Evolutionary conservation across 2,329 filamentous ascomycete species (phyloP).

Genomic region (Neofusicoccum kwambonambiense): DNA sequence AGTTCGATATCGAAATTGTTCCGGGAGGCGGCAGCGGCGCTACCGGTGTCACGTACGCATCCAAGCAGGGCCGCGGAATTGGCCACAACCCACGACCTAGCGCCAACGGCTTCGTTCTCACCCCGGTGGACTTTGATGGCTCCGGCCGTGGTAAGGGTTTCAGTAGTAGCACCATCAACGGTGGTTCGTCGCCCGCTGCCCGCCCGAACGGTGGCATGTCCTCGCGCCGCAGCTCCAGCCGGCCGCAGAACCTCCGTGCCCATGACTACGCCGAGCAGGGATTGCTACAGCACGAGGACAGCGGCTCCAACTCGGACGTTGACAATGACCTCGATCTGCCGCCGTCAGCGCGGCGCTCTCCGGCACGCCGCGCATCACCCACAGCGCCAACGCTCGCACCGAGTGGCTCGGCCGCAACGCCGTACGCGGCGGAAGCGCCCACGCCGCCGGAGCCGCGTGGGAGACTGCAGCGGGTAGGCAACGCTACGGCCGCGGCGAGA

Average conservation of each 20-base stretch:
- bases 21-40: conserved; percentile 59
- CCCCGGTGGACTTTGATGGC: conserved; percentile 44
- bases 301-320: conserved; percentile 51
- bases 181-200: conserved; percentile 34
- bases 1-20: conserved; percentile 86
- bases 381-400: conserved; percentile 20
- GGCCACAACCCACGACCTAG: conserved; percentile 68
- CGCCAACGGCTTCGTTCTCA: conserved; percentile 55
- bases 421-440: conserved; percentile 41
- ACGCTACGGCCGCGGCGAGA: conserved; percentile 72
- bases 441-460: conserved; percentile 27
- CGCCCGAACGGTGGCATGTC: conserved; percentile 42
- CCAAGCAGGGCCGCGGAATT: conserved; percentile 73
- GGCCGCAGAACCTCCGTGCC: conserved; percentile 37
- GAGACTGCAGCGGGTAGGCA: conserved; percentile 47
- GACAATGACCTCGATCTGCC: conserved; percentile 57
- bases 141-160: conserved; percentile 52
- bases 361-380: conserved; percentile 37
- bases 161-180: conserved; percentile 55
- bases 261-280: conserved; percentile 54
- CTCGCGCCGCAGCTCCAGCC: conserved; percentile 53
- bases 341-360: conserved; percentile 53
- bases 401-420: conserved; percentile 14
- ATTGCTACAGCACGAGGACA: conserved; percentile 51
- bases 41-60: conserved; percentile 62